Conservation (phyloP, 148 eudicot species). For the Rhododendron simsii region DNA sequence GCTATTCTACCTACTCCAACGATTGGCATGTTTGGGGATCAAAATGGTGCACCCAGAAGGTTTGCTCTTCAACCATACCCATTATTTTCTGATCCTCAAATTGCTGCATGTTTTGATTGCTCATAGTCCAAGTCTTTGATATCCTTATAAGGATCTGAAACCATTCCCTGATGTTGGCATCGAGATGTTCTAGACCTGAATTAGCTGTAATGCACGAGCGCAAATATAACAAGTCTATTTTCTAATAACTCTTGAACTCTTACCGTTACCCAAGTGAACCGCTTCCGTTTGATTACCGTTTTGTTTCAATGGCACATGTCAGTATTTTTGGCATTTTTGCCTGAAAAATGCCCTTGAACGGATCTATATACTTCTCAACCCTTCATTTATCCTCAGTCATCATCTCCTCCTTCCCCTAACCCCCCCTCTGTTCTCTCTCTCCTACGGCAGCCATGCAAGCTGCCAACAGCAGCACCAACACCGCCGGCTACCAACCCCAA, state of each 20-base stretch:
- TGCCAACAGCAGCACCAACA: too few relatives aligned
- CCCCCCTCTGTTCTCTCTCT: too few relatives aligned
- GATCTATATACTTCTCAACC: too few relatives aligned
- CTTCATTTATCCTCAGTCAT: too few relatives aligned
- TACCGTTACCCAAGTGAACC: not conserved
- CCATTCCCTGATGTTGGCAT: not conserved
- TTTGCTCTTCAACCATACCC: not conserved
- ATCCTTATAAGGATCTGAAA: not conserved
- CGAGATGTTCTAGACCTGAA: not conserved
- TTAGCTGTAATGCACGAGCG: not conserved
- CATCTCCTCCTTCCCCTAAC: too few relatives aligned
- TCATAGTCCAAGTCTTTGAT: not conserved
- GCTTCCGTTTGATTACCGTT: too few relatives aligned
- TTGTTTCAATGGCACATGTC: too few relatives aligned
- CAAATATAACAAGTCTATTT: not conserved
- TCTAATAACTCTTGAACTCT: not conserved
- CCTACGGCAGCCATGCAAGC: too few relatives aligned
- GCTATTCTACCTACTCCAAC: constrained; percentile 17
- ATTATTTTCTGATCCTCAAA: not conserved
- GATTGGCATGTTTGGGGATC: constrained; percentile 13
- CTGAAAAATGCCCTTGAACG: too few relatives aligned
- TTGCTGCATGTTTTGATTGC: not conserved
- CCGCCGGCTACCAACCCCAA: too few relatives aligned
- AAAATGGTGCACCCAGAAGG: constrained; percentile 32
- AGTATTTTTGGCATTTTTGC: too few relatives aligned